Conservation (phyloP, 371 early-diverging fungal genomes). For the Phascolomyces articulosus region DNA sequence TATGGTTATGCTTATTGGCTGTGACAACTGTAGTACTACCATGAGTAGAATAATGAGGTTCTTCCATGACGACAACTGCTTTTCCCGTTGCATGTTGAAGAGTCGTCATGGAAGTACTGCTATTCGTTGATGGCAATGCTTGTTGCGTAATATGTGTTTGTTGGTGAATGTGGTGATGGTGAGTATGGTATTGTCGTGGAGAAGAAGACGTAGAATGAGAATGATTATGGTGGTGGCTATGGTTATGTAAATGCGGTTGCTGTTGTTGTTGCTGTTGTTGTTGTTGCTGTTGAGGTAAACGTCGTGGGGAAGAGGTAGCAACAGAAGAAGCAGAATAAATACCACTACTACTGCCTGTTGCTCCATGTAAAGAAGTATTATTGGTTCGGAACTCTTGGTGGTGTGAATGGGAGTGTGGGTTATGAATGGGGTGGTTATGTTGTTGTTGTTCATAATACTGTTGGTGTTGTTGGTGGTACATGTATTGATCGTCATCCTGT, state of each 20-base stretch:
- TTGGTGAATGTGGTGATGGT: slow-evolving; percentile 14
- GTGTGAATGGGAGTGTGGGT: too few relatives aligned
- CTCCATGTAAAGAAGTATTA: neutral
- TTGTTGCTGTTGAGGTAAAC: slow-evolving; percentile 3
- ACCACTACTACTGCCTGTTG: neutral
- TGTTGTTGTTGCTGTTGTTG: too few relatives aligned
- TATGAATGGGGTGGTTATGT: slow-evolving; percentile 11
- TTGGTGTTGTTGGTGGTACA: slow-evolving; percentile 10
- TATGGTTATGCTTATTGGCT: neutral
- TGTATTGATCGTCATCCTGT: slow-evolving; percentile 13
- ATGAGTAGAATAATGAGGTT: slow-evolving; percentile 1
- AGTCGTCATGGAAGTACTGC: too few relatives aligned
- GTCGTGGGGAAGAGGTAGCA: slow-evolving; percentile 1
- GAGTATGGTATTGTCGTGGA: slow-evolving; percentile 15
- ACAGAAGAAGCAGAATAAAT: neutral
- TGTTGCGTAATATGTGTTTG: slow-evolving; percentile 1
- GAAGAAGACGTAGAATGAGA: neutral
- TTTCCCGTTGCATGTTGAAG: too few relatives aligned
- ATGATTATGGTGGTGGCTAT: neutral
- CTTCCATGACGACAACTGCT: too few relatives aligned
- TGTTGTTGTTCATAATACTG: slow-evolving; percentile 9
- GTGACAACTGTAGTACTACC: neutral
- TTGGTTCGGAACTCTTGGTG: too few relatives aligned
- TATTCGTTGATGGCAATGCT: neutral
- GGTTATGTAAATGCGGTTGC: neutral